A percentile compares a stretch with the other conserved stretches of the same genome.
These are phyloP conservation scores for Agaricus bisporus DNA, from an alignment of 768 basidiomycete species.

Conservation along the genomic window DNA sequence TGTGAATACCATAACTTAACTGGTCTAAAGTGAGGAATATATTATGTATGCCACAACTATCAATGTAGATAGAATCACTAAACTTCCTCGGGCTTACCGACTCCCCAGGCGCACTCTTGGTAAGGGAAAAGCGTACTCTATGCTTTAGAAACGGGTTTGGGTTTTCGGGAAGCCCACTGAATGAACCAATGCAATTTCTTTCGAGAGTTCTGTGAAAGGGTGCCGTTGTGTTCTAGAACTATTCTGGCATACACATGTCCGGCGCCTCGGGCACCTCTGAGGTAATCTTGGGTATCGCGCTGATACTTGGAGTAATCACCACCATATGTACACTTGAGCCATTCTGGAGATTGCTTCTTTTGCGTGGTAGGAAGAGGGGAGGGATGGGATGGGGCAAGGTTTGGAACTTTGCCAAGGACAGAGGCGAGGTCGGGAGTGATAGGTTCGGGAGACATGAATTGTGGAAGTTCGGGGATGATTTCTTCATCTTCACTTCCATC, in stretches of 20 bases:
- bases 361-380: background rate
- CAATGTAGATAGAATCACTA: background rate
- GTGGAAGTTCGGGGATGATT: constrained; percentile 17
- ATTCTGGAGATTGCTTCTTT: background rate
- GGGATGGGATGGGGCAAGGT: constrained; percentile 13
- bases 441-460: constrained; percentile 18
- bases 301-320: constrained; percentile 8
- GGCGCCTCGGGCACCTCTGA: constrained; percentile 4
- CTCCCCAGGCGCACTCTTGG: too few relatives aligned
- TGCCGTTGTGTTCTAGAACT: constrained; percentile 2
- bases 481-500: constrained; percentile 11
- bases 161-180: background rate
- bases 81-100: too few relatives aligned
- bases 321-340: constrained; percentile 1
- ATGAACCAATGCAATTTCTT: background rate
- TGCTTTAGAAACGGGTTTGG: background rate
- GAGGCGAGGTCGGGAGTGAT: constrained; percentile 19
- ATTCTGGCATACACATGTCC: constrained; percentile 5
- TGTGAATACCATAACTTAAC: too few relatives aligned
- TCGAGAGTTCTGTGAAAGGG: background rate
- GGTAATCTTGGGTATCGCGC: background rate
- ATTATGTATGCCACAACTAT: too few relatives aligned
- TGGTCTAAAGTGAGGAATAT: too few relatives aligned
- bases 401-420: constrained; percentile 14
- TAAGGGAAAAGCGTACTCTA: background rate